Evolutionary conservation across 306 rosid genomes (phyloP), one percentile per base, ranked within the genome.

Genomic region (Sophora flavescens): DNA sequence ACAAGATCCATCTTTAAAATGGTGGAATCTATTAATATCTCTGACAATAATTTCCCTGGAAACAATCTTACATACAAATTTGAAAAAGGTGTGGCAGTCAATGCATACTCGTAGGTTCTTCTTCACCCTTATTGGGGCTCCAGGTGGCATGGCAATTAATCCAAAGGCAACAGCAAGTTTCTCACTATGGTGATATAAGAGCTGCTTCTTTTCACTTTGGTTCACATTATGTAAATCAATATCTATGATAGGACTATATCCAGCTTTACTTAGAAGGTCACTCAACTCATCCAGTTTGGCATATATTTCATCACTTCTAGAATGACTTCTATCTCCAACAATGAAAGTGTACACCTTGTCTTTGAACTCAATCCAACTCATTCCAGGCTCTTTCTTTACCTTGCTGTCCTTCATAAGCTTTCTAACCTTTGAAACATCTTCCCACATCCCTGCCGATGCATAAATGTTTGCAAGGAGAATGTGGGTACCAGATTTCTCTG

Each of bases 301-400:
- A 61, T 90, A 87, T 75, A 94, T 90, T 65, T 94, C 98, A 52
- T 45, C 74, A 73, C 93, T 84, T 87, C 90, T 88, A 70, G 78
- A 76, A 83, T 91, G 94, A 81, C 82, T 89, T 84, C 90, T 82
- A 76, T 92, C 97, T 81, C 96, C 96, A 33, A 88, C 96, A 11
- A 87, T 88, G 72, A 91, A 94, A 63, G 95, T 88, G 68, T 85
- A 78, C 48, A 94, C 88, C 79, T 82, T 83, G 82, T 89, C 94
- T 84, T 89, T 88, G 64, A 88, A 79, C 86, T 91, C 98, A 71
- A 89, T 81, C 98, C 98, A 94, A 84, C 98, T 94, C 85, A 94
- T 86, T 44, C 93, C 97, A 22, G 98, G 98, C 78, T 94, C 98
- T 74, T 94, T 94, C 91, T 94, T 94, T 68, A 94, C 92, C 44